Evolutionary conservation across 176 grass and related monocot genomes (phyloP), one percentile per base, ranked within the genome.

Genomic region (Neostapfia colusana): DNA sequence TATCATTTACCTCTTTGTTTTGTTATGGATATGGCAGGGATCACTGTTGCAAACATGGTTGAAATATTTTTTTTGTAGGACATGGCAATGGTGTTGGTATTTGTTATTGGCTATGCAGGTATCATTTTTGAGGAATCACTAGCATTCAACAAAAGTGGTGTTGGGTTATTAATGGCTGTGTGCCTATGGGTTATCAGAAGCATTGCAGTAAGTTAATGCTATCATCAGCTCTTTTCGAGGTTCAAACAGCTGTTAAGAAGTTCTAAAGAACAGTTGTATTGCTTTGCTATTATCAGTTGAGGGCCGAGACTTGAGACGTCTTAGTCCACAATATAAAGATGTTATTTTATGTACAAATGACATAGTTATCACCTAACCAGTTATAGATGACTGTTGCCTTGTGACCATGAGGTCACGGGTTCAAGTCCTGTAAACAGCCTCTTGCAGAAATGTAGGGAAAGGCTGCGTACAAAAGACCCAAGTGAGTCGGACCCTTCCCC

Each of bases 71-170:
- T 85, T 54, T 64, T 81, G 72, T 89, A 98, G 95, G 89, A 98
- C 79, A 79, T 94, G 83, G 91, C 95, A 49, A 92, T 98, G 95
- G 86, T 86, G 49, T 72, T 98, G 63, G 95, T 98, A 57, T 98
- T 98, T 86, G 76, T 79, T 63, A 76, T 98, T 84, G 95, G 95
- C 66, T 98, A 98, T 76, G 89, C 85, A 53, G 91, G 95, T 79
- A 94, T 98, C 63, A 82, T 98, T 88, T 98, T 98, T 79, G 91
- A 98, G 79, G 95, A 98, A 74, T 94, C 95, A 74, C 60, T 98
- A 35, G 89, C 95, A 78, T 98, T 98, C 80, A 94, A 94, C 73
- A 98, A 98, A 90, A 98, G 91, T 56, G 95, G 95, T 61, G 89
- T 98, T 59, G 95, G 81, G 63, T 88, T 98, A 66, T 48, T 98